phyloP scores from a whole-genome alignment of 2,329 filamentous ascomycete genomes.

The Daldinia sp. region DNA sequence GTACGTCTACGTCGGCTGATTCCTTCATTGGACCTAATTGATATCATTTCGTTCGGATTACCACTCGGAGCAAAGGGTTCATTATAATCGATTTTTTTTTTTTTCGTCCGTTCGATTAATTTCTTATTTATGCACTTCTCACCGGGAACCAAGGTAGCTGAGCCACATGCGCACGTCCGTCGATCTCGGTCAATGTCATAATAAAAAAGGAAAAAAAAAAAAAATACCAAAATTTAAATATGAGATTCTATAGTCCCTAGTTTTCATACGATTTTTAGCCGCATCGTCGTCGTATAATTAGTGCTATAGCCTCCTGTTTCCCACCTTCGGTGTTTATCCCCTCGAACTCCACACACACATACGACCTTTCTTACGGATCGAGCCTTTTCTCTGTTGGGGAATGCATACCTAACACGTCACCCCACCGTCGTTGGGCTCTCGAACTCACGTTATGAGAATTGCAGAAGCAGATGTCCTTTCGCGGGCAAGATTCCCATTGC shows the following conservation, averaged over 20 bases:
- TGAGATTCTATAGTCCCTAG: slow-evolving; percentile 8
- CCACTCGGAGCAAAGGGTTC: slow-evolving; percentile 33
- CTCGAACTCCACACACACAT: slow-evolving; percentile 36
- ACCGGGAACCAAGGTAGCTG: slow-evolving; percentile 9
- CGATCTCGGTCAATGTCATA: slow-evolving; percentile 16
- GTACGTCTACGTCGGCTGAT: slow-evolving; percentile 33
- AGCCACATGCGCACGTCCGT: slow-evolving; percentile 14
- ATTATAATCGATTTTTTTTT: background rate
- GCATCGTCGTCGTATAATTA: slow-evolving; percentile 26
- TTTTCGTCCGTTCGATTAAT: slow-evolving; percentile 15
- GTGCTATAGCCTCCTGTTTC: slow-evolving; percentile 8
- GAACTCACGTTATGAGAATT: slow-evolving; percentile 49
- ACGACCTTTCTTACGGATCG: slow-evolving; percentile 30
- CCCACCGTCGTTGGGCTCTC: slow-evolving; percentile 46
- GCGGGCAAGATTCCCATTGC: slow-evolving; percentile 27
- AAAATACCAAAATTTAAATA: slow-evolving; percentile 17
- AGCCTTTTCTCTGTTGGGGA: slow-evolving; percentile 35
- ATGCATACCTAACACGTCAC: slow-evolving; percentile 43
- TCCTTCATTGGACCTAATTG: slow-evolving; percentile 28
- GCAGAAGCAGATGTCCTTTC: slow-evolving; percentile 22
- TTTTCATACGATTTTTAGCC: slow-evolving; percentile 22
- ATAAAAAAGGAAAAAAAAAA: background rate
- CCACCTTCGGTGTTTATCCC: slow-evolving; percentile 19
- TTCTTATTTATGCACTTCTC: slow-evolving; percentile 4
- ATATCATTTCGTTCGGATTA: slow-evolving; percentile 30